Evolutionary conservation across 495 filamentous ascomycete species (phyloP), one percentile per base, ranked within the genome.

Genomic region (Pseudevernia furfuracea): DNA sequence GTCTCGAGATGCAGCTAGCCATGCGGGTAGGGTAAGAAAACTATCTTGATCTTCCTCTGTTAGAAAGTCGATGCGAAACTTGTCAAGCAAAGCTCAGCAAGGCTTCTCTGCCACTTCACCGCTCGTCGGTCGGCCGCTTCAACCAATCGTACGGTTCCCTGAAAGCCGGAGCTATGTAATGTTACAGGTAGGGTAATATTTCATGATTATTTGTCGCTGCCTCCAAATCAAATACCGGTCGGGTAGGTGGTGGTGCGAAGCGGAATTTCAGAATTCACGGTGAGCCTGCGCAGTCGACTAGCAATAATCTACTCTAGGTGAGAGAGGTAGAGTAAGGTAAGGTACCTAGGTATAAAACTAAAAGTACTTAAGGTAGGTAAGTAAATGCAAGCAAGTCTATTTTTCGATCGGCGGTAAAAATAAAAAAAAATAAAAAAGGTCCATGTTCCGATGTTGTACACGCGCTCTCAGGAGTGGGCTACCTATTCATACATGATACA

Each of bases 41-140:
- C 49, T 53, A 53, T 53, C 49, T 53, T 53, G 49, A 52, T 52
- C 48, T 52, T 55, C 52, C 52, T 3, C 52, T 55, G 52, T 55
- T 34, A 55, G 52, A 34, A 55, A 55, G 17, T 52, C 48, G 48
- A 52, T 52, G 48, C 48, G 23, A 30, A 52, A n/a, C n/a, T n/a
- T n/a, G n/a, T n/a, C n/a, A n/a, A n/a, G n/a, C n/a, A n/a, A n/a
- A n/a, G n/a, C n/a, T n/a, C n/a, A n/a, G 21, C 7, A 3, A 49
- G 11, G 10, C n/a, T 46, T 15, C 12, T 52, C 14, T 19, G 28
- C 49, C 21, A 28, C 25, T 49, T 34, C 19, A 55, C 52, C 52
- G 52, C 52, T 55, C 10, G 17, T 55, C 52, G 6, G 8, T 17
- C 7, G 52, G n/a, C n/a, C n/a, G n/a, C n/a, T n/a, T n/a, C n/a